Conservation (phyloP, 73 alveolate species). For the Strombidium stylifer region DNA sequence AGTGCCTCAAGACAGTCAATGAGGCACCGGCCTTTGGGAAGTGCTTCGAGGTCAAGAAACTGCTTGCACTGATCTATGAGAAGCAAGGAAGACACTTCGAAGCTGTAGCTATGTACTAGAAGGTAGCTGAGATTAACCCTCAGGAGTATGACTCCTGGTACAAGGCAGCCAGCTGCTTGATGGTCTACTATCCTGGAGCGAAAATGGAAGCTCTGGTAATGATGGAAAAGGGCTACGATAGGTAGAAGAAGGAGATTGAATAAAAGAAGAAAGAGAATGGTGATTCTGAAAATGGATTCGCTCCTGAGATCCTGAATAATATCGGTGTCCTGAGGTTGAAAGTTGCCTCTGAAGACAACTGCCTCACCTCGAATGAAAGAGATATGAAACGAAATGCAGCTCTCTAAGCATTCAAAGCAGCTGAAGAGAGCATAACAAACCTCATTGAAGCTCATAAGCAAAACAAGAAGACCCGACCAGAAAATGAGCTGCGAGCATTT, state of each 20-base stretch:
- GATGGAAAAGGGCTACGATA: slow-evolving; percentile 11
- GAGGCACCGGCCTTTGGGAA: not conserved
- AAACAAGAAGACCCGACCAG: too few relatives aligned
- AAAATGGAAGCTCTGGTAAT: slow-evolving; percentile 13
- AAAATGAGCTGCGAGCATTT: not conserved
- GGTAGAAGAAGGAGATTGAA: not conserved
- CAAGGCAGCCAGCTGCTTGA: slow-evolving; percentile 14
- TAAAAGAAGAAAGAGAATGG: not conserved
- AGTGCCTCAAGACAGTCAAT: slow-evolving; percentile 1
- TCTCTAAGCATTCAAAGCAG: not conserved
- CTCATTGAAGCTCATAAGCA: not conserved
- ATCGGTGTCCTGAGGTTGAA: slow-evolving; percentile 24
- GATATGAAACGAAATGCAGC: slow-evolving; percentile 13
- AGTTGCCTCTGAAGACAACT: too few relatives aligned
- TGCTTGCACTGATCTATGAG: slow-evolving; percentile 8
- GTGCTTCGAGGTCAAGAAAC: slow-evolving; percentile 17
- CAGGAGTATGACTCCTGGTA: slow-evolving; percentile 10
- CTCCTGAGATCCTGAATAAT: slow-evolving; percentile 15
- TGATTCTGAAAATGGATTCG: not conserved
- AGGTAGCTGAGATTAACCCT: slow-evolving; percentile 25
- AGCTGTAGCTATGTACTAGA: slow-evolving; percentile 11
- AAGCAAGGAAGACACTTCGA: slow-evolving; percentile 7
- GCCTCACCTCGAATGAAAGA: too few relatives aligned
- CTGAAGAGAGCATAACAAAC: not conserved
- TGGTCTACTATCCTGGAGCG: slow-evolving; percentile 1